Base-by-base conservation (phyloP, 2,329 filamentous ascomycete genomes). In the Delphinella strobiligena region DNA sequence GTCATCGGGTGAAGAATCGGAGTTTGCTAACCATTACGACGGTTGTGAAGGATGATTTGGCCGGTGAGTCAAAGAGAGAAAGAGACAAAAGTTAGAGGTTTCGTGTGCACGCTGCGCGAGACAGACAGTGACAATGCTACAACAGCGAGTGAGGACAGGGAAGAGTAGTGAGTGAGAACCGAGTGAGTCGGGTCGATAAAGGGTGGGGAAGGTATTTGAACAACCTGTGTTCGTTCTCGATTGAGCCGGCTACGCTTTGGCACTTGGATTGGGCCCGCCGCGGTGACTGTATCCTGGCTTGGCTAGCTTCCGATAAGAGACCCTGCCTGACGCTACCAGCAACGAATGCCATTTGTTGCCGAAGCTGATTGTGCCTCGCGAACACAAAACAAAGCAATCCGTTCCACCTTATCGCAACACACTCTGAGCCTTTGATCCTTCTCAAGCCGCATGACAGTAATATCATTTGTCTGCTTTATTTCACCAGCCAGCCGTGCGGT, bases 21-120 rank as follows among this genome's bases (percentile, higher is more conserved):
- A n/a, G n/a, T n/a, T n/a, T n/a, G n/a, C n/a, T 43, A 33, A 48
- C 47, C 47, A 48, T 48, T 32, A 22, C 44, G 42, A 45, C 22
- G 34, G 45, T 45, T 40, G 44, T 38, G 37, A 37, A 31, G 36
- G 31, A 37, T 42, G 38, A 37, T 36, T 43, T 36, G 40, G 12
- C 22, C 12, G 22, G 14, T n/a, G 15, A 47, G 42, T 43, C 42
- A 37, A 29, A 40, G n/a, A n/a, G n/a, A n/a, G n/a, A 27, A 27
- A 7, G 22, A 27, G 12, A 27, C 22, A 27, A 27, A n/a, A n/a
- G n/a, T n/a, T n/a, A n/a, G 31, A 4, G 17, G 14, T 17, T 24
- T 24, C 31, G 40, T 36, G 11, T 15, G 14, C 29, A 27, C 24
- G 19, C 37, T 34, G 36, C 24, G 19, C 4, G 29, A 19, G 40